These are phyloP conservation scores for Trichocladium antarcticum DNA, from an alignment of 495 filamentous ascomycete species.

Conservation along the genomic window DNA sequence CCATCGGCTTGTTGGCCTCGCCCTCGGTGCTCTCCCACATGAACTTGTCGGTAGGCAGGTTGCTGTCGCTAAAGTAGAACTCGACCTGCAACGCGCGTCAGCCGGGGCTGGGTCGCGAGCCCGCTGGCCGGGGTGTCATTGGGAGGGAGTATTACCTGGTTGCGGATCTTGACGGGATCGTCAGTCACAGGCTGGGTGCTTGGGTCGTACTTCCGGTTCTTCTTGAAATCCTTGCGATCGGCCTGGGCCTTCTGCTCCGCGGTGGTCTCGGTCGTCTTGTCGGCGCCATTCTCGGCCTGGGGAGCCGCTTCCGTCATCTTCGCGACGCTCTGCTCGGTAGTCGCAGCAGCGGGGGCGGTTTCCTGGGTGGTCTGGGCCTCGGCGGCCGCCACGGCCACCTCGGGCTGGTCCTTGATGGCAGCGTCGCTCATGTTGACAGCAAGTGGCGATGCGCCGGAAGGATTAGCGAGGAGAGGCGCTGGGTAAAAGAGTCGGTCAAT, in stretches of 20 bases:
- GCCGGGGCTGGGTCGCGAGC: too few species aligned
- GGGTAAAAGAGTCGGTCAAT: not conserved
- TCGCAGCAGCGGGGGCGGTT: slow-evolving; percentile 11
- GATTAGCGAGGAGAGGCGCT: not conserved
- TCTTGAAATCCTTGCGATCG: slow-evolving; percentile 19
- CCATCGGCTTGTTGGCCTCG: slow-evolving; percentile 63
- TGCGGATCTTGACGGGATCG: slow-evolving; percentile 57
- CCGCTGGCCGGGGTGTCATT: not conserved
- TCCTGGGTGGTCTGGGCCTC: slow-evolving; percentile 14
- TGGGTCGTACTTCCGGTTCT: slow-evolving; percentile 55
- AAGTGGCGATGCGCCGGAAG: slow-evolving; percentile 3
- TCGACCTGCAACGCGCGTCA: too few species aligned
- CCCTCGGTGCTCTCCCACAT: slow-evolving; percentile 67
- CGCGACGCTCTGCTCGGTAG: slow-evolving; percentile 9
- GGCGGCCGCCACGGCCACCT: slow-evolving; percentile 11
- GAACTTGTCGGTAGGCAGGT: slow-evolving; percentile 79
- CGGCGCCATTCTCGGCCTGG: slow-evolving; percentile 14
- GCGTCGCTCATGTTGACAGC: slow-evolving; percentile 23
- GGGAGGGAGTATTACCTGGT: slow-evolving; percentile 9
- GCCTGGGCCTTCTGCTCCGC: slow-evolving; percentile 16
- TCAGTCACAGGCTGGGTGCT: slow-evolving; percentile 49
- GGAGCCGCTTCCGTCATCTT: slow-evolving; percentile 8
- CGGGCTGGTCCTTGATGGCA: slow-evolving; percentile 17
- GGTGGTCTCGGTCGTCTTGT: slow-evolving; percentile 8
- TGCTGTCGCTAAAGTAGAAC: slow-evolving; percentile 94